Percentiles rank a stretch among this genome's conserved stretches.
Evolutionary conservation across 441 rosid genomes (phyloP).

Genomic region (Dalechampia spathulata): DNA sequence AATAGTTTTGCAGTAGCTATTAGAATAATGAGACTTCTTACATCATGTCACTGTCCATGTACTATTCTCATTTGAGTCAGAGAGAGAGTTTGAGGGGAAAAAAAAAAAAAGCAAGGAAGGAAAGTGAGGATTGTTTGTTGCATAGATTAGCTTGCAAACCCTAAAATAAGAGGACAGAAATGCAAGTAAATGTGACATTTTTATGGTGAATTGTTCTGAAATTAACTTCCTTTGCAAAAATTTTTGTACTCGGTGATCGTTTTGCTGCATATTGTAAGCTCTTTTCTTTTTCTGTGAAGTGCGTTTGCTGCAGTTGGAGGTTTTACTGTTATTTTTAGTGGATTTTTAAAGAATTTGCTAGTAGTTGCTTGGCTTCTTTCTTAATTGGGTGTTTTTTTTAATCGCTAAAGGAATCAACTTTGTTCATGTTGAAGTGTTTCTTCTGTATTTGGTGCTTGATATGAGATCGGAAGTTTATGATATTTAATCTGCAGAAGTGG

Average conservation of each 20-base stretch:
- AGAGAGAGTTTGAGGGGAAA: too few species aligned
- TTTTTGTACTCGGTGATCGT: slow-evolving; percentile 7
- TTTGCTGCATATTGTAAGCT: slow-evolving; percentile 9
- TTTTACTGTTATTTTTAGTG: neutral
- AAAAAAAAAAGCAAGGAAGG: slow-evolving; percentile 1
- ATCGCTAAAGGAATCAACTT: neutral
- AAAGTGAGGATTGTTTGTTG: slow-evolving; percentile 10
- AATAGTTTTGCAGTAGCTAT: too few species aligned
- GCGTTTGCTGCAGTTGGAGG: slow-evolving; percentile 18
- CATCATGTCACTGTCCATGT: too few species aligned
- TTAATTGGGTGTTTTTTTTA: neutral
- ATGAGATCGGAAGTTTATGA: neutral
- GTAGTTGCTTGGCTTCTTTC: neutral
- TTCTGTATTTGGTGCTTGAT: slow-evolving; percentile 4
- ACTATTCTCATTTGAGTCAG: too few species aligned
- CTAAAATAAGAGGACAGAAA: neutral
- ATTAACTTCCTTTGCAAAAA: slow-evolving; percentile 6
- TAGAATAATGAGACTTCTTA: too few species aligned
- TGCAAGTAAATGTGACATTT: slow-evolving; percentile 9
- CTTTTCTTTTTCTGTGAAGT: slow-evolving; percentile 18
- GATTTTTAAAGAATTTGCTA: neutral
- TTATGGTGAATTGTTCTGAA: slow-evolving; percentile 12
- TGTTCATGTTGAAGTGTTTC: slow-evolving; percentile 9
- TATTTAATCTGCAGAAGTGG: neutral
- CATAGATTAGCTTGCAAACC: slow-evolving; percentile 5